Base-by-base conservation (phyloP, 2,329 filamentous ascomycete genomes). In the Xylaria sp. region DNA sequence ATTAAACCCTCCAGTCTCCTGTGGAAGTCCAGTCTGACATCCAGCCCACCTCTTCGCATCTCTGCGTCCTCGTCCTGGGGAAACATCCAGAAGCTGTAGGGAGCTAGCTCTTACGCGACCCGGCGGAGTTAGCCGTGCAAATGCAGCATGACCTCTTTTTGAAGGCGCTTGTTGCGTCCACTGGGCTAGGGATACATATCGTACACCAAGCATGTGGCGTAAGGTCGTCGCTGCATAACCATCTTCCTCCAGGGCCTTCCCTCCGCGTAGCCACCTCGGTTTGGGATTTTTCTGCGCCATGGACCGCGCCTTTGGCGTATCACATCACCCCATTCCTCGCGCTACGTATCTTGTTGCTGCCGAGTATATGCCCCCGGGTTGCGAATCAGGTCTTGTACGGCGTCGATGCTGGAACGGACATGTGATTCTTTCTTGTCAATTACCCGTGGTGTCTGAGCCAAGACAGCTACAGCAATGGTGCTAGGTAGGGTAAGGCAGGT, bases 311-410 rank as follows among this genome's bases (percentile, higher is more conserved):
- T 15, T 12, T 37, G 5, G 18, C n/a, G 5, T 37, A 37, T 18
- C 52, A 31, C 7, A 15, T 37, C 28, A 6, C 2, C 28, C 5
- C 28, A 28, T 3, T 28, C 3, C 13, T 15, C 9, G 52, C 52
- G 37, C 18, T 55, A 20, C 52, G 28, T 37, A 55, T 37, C 34
- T 56, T 56, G 8, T 12, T 56, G 1, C 34, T 56, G n/a, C 41
- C 34, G 8, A 20, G 5, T 5, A 15, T 56, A 23, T 56, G 34
- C n/a, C 54, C 41, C 23, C n/a, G 9, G 3, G 54, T 25, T 13
- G 31, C 37, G 34, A 56, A 56, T 34, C 41, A 25, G 51, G 25
- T 34, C 51, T 34, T 54, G 51, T 54, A 54, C 28, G 12, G 51
- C 12, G 2, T 54, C 31, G 5, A 34, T 18, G 28, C 15, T 18